Evolutionary conservation across 78 protist genomes (phyloP).

Genomic region (Anaeramoeba flamelloides): DNA sequence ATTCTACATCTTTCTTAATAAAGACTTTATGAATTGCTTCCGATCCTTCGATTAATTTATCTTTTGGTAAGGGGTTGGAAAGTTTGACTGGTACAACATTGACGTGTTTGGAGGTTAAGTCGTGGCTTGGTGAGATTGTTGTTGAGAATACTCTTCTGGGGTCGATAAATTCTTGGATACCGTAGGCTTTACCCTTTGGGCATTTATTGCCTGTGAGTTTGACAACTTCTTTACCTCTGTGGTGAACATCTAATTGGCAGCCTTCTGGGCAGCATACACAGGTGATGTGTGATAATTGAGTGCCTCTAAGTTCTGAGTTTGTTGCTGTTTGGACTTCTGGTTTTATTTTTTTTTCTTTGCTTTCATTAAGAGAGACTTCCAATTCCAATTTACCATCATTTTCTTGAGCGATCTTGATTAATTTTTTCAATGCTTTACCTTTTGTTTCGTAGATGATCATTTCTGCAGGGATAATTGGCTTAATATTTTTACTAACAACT

Average conservation of each 20-base stretch:
- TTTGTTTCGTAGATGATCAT: too few relatives aligned
- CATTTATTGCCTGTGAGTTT: neutral
- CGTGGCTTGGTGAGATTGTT: too few relatives aligned
- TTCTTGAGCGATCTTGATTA: neutral
- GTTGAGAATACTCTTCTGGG: too few relatives aligned
- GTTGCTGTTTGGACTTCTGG: conserved; percentile 3
- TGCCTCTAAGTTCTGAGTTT: neutral
- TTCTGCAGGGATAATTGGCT: neutral
- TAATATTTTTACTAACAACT: too few relatives aligned
- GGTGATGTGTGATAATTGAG: too few relatives aligned
- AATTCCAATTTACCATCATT: neutral
- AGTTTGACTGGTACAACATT: too few relatives aligned
- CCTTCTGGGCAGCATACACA: neutral
- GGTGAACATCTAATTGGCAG: neutral
- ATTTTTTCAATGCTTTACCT: neutral
- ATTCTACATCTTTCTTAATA: too few relatives aligned
- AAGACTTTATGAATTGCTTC: too few relatives aligned
- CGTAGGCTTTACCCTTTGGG: neutral
- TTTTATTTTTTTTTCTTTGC: too few relatives aligned
- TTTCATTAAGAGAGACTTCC: neutral
- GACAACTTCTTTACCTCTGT: neutral
- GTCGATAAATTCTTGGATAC: neutral
- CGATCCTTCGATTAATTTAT: too few relatives aligned
- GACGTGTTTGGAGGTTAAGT: too few relatives aligned
- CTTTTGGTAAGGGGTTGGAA: too few relatives aligned